Evolutionary conservation across 148 eudicot species (phyloP), one percentile per base, ranked within the genome.

Genomic region (Persicaria tinctoria): DNA sequence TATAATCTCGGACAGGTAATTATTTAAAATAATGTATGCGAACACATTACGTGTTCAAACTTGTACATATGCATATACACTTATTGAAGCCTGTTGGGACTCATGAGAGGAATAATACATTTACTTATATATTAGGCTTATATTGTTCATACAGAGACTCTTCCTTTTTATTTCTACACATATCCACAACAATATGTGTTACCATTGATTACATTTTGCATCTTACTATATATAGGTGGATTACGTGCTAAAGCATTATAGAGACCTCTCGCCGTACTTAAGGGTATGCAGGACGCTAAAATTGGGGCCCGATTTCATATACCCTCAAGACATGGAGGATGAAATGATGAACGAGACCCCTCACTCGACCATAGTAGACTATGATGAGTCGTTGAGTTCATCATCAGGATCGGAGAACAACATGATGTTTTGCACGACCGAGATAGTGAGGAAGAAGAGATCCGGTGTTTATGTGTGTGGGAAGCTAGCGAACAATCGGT

Each of bases 261-360:
- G 84, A 76, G 98, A 94, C 77, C 82, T 94, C 5, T 76, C 93
- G 59, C 97, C 97, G 51, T 93, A 82, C 82, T 70, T 93, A 80
- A 91, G 93, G 84, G 62, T 17, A 70, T 93, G 98, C 94, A 87
- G 82, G 46, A 83, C 82, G 8, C 77, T 93, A 59, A 97, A 91
- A 83, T 83, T 93, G 49, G 79, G 98, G 41, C 90, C 98, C 0
- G 98, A 93, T 75, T 93, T 88, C 85, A 81, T 93, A 75, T 87
- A 90, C 78, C 98, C 98, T 45, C 93, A 91, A 81, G 98, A 94
- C 74, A 83, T 83, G 79, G 89, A 84, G 68, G 96, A 91, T 7
- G 93, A 94, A 57, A 84, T 87, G 83, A 86, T 89, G 47, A 44
- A 44, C 46, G 70, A 66, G 70, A 41, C 70, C 7, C n/a, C 70